phyloP scores from a whole-genome alignment of 768 basidiomycete genomes.

The Mycena capillaripes region DNA sequence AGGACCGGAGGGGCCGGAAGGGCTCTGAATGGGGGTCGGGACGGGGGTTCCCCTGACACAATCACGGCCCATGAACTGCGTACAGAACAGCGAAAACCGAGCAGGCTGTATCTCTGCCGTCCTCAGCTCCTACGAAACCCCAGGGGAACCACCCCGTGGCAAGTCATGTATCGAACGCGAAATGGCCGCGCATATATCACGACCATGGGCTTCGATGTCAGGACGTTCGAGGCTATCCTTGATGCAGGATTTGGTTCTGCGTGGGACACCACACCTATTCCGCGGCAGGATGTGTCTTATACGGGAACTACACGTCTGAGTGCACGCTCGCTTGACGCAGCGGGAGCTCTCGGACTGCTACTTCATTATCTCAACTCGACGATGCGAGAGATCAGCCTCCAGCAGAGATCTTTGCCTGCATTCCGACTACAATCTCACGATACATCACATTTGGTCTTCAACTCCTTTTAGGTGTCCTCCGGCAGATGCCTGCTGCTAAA shows the following conservation, averaged over 20 bases:
- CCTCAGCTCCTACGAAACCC: slow-evolving; percentile 41
- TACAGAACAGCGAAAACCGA: background rate
- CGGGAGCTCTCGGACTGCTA: too few relatives aligned
- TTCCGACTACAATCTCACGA: background rate
- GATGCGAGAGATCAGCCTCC: too few relatives aligned
- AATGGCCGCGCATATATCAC: too few relatives aligned
- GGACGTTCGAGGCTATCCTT: too few relatives aligned
- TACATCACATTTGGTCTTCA: background rate
- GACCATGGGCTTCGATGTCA: too few relatives aligned
- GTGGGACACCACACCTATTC: slow-evolving; percentile 8
- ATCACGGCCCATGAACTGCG: background rate
- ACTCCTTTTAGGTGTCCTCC: slow-evolving; percentile 36
- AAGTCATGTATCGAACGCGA: slow-evolving; percentile 37
- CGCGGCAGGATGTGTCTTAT: background rate
- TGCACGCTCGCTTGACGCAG: too few relatives aligned
- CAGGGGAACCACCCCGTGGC: slow-evolving; percentile 42
- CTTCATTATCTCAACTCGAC: too few relatives aligned
- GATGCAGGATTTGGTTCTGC: slow-evolving; percentile 40
- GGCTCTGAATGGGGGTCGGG: too few relatives aligned
- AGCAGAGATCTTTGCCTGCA: background rate
- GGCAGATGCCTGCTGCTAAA: slow-evolving; percentile 36
- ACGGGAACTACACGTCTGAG: background rate
- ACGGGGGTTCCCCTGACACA: too few relatives aligned
- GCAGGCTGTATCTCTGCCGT: too few relatives aligned
- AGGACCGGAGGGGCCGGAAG: too few relatives aligned